Conservation (phyloP, 768 basidiomycete species). For the Mycena polygramma region DNA sequence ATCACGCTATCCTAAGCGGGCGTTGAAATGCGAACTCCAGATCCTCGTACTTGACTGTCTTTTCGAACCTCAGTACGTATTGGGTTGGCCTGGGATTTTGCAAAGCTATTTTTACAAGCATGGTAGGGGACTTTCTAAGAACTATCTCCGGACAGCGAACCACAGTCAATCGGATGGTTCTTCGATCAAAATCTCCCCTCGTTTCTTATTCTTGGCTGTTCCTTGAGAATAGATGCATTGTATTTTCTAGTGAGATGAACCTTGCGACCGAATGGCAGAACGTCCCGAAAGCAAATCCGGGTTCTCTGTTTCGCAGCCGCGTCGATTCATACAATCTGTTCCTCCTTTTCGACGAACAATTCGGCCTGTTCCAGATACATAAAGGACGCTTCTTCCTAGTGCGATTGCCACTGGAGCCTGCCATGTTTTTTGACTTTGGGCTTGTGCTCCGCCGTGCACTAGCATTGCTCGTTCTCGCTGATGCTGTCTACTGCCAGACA, state of each 20-base stretch:
- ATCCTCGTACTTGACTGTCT: too few species aligned
- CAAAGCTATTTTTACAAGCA: too few species aligned
- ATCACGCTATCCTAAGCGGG: too few species aligned
- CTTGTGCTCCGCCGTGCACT: constrained; percentile 5
- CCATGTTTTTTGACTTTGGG: constrained; percentile 13
- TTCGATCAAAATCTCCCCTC: not conserved
- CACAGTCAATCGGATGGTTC: too few species aligned
- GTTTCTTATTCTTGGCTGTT: not conserved
- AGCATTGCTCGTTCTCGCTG: not conserved
- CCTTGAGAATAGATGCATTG: not conserved
- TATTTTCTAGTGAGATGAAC: not conserved
- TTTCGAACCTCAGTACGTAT: too few species aligned
- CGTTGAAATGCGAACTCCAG: too few species aligned
- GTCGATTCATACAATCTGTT: not conserved
- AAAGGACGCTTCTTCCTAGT: not conserved
- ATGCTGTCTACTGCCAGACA: not conserved
- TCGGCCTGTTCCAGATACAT: not conserved
- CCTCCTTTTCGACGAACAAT: not conserved
- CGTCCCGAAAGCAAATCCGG: too few species aligned
- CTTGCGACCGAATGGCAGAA: not conserved
- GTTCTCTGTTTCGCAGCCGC: too few species aligned
- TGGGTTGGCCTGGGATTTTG: too few species aligned
- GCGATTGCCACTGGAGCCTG: not conserved
- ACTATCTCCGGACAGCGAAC: too few species aligned
- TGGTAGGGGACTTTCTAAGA: too few species aligned